Conservation (phyloP, 192 early-diverging fungal genomes). For the Thoreauomyces humboldtii region DNA sequence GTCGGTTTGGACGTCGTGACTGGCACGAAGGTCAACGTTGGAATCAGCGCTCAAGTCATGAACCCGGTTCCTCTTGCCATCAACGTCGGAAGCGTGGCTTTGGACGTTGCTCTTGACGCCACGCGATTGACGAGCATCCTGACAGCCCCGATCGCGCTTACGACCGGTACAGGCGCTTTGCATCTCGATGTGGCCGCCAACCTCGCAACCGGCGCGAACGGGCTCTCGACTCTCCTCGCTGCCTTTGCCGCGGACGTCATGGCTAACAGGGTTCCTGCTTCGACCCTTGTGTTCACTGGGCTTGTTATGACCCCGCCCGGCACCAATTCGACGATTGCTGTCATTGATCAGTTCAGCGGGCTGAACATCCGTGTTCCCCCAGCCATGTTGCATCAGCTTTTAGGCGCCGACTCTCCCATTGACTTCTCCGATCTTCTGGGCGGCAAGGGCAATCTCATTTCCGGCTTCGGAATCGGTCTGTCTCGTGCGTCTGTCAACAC, state of each 20-base stretch:
- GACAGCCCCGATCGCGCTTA: neutral
- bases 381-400: neutral
- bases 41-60: neutral
- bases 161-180: neutral
- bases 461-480: neutral
- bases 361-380: neutral
- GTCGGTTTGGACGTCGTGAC: neutral
- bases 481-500: neutral
- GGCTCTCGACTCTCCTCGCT: neutral
- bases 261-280: neutral
- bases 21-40: neutral
- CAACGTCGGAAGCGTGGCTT: neutral
- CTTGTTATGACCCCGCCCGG: neutral
- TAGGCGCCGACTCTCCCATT: slow-evolving; percentile 2
- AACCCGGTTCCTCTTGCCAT: neutral
- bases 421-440: neutral
- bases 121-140: neutral
- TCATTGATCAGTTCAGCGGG: neutral
- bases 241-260: neutral
- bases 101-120: neutral
- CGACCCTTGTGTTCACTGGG: neutral
- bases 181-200: neutral
- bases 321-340: neutral
- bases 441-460: neutral
- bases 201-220: neutral